Percentiles rank a stretch among this genome's conserved stretches.
Evolutionary conservation across 768 basidiomycete species (phyloP).

Genomic region (Xanthoconium stramineum): DNA sequence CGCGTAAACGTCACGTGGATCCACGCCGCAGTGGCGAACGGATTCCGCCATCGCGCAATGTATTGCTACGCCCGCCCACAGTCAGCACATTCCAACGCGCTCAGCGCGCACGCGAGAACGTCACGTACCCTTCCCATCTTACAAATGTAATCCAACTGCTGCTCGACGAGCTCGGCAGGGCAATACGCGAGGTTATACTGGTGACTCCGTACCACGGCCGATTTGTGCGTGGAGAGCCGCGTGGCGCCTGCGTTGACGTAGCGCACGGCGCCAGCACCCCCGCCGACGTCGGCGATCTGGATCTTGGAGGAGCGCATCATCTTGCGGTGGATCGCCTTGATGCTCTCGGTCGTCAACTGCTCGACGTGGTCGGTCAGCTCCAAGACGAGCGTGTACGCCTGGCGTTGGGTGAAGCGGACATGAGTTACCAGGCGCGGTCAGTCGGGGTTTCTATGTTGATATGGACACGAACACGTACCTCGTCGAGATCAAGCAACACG

Average conservation of each 20-base stretch:
- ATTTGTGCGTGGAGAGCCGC: constrained; percentile 27
- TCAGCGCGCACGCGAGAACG: background rate
- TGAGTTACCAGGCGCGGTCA: too few relatives aligned
- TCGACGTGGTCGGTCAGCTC: constrained; percentile 25
- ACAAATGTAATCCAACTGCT: constrained; percentile 34
- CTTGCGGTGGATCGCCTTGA: constrained; percentile 29
- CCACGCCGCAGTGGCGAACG: constrained; percentile 37
- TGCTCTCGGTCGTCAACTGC: constrained; percentile 24
- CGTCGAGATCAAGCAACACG: constrained; percentile 24
- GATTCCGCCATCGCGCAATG: constrained; percentile 36
- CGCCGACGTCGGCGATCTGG: constrained; percentile 17
- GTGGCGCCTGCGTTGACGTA: constrained; percentile 31
- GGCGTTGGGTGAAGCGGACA: background rate
- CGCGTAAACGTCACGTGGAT: constrained; percentile 33
- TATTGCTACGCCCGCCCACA: constrained; percentile 27
- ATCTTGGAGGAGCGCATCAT: constrained; percentile 33
- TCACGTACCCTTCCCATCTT: constrained; percentile 32
- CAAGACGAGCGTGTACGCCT: constrained; percentile 27
- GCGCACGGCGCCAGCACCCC: constrained; percentile 10
- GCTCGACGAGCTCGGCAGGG: constrained; percentile 29
- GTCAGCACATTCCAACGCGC: background rate
- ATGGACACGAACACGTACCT: constrained; percentile 12
- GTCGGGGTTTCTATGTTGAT: too few relatives aligned
- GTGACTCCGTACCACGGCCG: constrained; percentile 30
- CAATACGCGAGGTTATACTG: constrained; percentile 35